Evolutionary conservation across 495 filamentous ascomycete species (phyloP).

Genomic region (Antarctomyces pellizariae): DNA sequence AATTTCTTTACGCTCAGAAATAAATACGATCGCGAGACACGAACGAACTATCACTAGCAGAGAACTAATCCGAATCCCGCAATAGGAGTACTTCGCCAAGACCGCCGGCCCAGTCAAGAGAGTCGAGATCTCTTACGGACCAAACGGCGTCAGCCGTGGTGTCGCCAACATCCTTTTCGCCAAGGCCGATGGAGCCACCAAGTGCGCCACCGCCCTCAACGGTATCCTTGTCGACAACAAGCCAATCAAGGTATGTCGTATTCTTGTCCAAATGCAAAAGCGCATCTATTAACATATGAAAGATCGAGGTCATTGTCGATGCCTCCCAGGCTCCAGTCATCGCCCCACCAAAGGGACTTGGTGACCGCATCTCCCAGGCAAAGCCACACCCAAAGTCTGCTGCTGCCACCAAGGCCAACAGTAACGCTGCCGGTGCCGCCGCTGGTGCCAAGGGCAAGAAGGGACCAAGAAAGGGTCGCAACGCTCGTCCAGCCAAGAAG

Average conservation of each 20-base stretch:
- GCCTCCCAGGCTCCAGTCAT: conserved; percentile 43
- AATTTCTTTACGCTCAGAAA: no score
- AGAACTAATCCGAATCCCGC: no score
- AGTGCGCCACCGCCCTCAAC: conserved; percentile 62
- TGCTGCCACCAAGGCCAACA: conserved; percentile 35
- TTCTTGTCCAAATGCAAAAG: not conserved
- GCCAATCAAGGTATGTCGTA: conserved; percentile 56
- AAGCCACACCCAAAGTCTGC: conserved; percentile 73
- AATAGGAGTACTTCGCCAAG: conserved; percentile 88
- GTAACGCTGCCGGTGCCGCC: conserved; percentile 16
- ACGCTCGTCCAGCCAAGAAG: conserved; percentile 58
- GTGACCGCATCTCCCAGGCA: conserved; percentile 57
- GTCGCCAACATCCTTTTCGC: conserved; percentile 56
- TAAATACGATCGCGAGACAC: no score
- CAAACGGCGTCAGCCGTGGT: conserved; percentile 75
- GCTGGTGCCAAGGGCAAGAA: conserved; percentile 26
- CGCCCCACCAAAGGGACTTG: conserved; percentile 47
- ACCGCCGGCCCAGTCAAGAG: conserved; percentile 75
- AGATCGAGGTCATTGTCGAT: conserved; percentile 82
- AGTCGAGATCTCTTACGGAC: conserved; percentile 74
- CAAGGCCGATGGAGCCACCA: conserved; percentile 51
- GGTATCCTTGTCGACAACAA: conserved; percentile 70
- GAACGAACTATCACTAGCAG: no score
- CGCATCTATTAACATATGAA: conserved; percentile 9
- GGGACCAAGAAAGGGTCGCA: conserved; percentile 22